phyloP scores from a whole-genome alignment of 495 filamentous ascomycete genomes.

The Penicillium silybi region DNA sequence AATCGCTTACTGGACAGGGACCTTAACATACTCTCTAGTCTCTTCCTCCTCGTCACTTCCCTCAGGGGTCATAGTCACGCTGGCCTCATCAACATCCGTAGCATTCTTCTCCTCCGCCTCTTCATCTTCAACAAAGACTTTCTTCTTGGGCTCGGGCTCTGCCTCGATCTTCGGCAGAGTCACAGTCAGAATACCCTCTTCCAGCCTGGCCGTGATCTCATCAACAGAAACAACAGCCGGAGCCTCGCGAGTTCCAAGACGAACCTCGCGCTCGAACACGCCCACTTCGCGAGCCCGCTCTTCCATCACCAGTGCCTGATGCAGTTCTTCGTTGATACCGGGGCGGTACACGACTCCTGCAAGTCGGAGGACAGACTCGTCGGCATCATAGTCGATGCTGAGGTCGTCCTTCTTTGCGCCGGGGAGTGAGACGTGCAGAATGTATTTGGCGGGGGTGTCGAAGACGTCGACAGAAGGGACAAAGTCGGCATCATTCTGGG shows the following conservation, averaged over 20 bases:
- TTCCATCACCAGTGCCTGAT: constrained; percentile 58
- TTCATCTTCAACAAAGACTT: constrained; percentile 20
- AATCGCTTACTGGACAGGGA: constrained; percentile 20
- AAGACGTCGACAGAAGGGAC: constrained; percentile 68
- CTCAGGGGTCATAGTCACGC: constrained; percentile 17
- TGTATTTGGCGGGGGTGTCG: constrained; percentile 56
- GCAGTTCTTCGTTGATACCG: constrained; percentile 63
- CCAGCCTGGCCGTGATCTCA: constrained; percentile 65
- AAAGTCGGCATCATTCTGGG: constrained; percentile 48
- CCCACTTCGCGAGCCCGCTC: constrained; percentile 62
- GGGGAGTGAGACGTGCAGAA: constrained; percentile 69
- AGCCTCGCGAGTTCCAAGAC: constrained; percentile 49
- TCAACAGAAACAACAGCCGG: constrained; percentile 62
- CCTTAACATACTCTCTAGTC: constrained; percentile 29
- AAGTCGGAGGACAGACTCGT: constrained; percentile 59
- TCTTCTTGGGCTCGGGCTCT: constrained; percentile 22
- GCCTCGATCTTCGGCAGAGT: constrained; percentile 63
- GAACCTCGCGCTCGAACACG: constrained; percentile 66
- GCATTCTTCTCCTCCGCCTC: constrained; percentile 19
- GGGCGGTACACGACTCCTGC: constrained; percentile 68
- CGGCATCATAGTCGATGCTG: constrained; percentile 68
- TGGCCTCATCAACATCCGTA: constrained; percentile 17
- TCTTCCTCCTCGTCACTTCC: constrained; percentile 22
- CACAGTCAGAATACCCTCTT: constrained; percentile 65
- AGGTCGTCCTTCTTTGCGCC: constrained; percentile 77